phyloP scores from a whole-genome alignment of 2,329 filamentous ascomycete species.

The Fonsecaea pedrosoi region DNA sequence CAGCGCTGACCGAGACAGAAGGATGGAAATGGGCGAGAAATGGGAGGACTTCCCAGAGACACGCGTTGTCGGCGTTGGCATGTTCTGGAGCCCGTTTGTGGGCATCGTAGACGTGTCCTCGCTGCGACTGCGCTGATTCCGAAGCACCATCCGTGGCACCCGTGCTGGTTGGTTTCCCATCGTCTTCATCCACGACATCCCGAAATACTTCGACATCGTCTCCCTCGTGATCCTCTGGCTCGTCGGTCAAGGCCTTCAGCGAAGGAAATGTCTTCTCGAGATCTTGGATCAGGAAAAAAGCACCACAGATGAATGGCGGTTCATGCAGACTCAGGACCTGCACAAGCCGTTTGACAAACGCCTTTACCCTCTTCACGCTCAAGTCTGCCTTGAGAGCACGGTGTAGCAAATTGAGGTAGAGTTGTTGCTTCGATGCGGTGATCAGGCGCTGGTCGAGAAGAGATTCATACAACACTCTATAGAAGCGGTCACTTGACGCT shows the following conservation, averaged over 20 bases:
- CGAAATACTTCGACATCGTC: constrained; percentile 75
- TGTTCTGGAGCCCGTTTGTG: constrained; percentile 90
- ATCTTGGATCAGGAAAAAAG: constrained; percentile 88
- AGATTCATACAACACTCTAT: constrained; percentile 93
- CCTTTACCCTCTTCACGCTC: constrained; percentile 90
- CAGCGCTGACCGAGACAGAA: constrained; percentile 84
- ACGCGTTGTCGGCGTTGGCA: constrained; percentile 90
- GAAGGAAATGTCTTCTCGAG: constrained; percentile 80
- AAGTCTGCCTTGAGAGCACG: constrained; percentile 86
- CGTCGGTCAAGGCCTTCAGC: constrained; percentile 76
- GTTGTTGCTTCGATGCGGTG: constrained; percentile 89
- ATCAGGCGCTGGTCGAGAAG: constrained; percentile 86
- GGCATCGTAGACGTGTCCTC: constrained; percentile 71
- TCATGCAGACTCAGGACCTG: constrained; percentile 89
- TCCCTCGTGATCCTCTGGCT: constrained; percentile 79
- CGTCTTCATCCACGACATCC: constrained; percentile 64
- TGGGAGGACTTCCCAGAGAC: constrained; percentile 86
- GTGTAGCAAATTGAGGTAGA: constrained; percentile 92
- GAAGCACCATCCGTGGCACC: constrained; percentile 30
- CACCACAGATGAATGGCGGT: constrained; percentile 87
- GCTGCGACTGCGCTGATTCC: constrained; percentile 44
- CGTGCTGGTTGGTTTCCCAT: background rate
- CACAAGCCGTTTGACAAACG: constrained; percentile 91
- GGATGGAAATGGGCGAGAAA: constrained; percentile 87
- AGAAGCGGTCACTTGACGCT: constrained; percentile 86